phyloP scores from a whole-genome alignment of 352 stramenopile genomes.

The Phytophthora tentaculata region DNA sequence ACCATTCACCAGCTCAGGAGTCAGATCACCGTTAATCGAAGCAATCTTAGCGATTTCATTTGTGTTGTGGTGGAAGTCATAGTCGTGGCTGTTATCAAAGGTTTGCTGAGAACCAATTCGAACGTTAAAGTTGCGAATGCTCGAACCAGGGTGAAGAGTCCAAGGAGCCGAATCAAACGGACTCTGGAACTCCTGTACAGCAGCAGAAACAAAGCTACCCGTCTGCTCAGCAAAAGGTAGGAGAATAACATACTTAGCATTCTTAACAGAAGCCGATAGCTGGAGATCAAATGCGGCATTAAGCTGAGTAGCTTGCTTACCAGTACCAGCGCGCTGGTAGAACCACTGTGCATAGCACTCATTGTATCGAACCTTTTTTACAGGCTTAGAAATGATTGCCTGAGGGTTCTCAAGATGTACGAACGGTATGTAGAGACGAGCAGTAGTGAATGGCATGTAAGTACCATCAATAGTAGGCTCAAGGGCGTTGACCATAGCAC shows the following conservation, averaged over 20 bases:
- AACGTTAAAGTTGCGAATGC: slow-evolving; percentile 17
- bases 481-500: slow-evolving; percentile 5
- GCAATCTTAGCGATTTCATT: too few species aligned
- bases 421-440: background rate
- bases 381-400: slow-evolving; percentile 11
- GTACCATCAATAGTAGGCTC: slow-evolving; percentile 2
- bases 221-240: too few species aligned
- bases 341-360: slow-evolving; percentile 18
- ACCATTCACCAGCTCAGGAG: background rate
- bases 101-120: slow-evolving; percentile 3
- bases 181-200: too few species aligned
- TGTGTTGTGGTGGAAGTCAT: background rate
- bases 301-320: too few species aligned
- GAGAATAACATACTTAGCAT: too few species aligned
- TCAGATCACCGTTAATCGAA: too few species aligned
- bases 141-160: too few species aligned
- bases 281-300: too few species aligned
- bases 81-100: slow-evolving; percentile 1
- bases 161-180: too few species aligned
- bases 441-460: background rate
- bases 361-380: slow-evolving; percentile 17
- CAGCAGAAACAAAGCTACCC: too few species aligned
- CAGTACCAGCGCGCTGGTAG: too few species aligned
- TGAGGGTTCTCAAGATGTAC: background rate
- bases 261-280: too few species aligned